Conservation (phyloP, 1,139 yeast species). For the Sugiyamaella pinicola region DNA sequence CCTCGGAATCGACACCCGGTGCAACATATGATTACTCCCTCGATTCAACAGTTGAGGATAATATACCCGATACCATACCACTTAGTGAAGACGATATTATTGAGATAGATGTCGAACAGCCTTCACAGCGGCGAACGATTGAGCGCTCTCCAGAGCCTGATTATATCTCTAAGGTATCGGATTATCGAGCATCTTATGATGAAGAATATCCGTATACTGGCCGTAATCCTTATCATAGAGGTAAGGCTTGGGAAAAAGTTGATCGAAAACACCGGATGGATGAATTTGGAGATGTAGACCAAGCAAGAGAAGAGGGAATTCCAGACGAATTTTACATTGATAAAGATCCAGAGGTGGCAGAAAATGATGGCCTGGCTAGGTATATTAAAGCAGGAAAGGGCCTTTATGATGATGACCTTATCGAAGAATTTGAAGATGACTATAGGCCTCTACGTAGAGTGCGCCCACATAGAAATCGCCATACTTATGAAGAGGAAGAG, state of each 20-base stretch:
- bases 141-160: neutral
- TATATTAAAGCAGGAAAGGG: neutral
- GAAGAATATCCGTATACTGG: constrained; percentile 4
- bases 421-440: constrained; percentile 3
- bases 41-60: neutral
- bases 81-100: neutral
- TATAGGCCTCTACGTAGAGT: neutral
- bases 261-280: constrained; percentile 14
- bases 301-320: constrained; percentile 7
- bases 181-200: neutral
- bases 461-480: neutral
- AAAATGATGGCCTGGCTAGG: neutral
- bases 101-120: neutral
- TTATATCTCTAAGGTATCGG: neutral
- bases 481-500: constrained; percentile 6
- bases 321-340: constrained; percentile 17
- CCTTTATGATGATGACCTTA: constrained; percentile 7
- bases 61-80: too few relatives aligned
- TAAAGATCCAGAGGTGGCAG: constrained; percentile 17
- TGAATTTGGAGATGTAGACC: constrained; percentile 14
- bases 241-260: constrained; percentile 11
- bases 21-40: neutral
- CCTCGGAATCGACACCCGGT: neutral
- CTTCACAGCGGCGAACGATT: neutral
- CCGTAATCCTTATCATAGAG: constrained; percentile 9